phyloP scores from a whole-genome alignment of 257 asterid genomes.

The Plantago major region DNA sequence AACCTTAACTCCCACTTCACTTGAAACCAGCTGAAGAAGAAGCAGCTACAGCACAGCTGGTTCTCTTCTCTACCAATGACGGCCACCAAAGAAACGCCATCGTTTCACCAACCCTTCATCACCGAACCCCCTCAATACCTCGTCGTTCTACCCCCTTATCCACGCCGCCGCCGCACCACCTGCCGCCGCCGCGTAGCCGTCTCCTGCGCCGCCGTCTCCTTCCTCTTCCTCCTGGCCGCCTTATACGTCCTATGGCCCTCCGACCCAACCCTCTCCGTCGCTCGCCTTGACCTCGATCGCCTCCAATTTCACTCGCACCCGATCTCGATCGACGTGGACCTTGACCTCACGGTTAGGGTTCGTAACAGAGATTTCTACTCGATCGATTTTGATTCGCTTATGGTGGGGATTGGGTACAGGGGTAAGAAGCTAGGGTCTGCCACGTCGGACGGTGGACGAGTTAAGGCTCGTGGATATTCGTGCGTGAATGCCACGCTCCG shows the following conservation, averaged over 20 bases:
- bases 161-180: slow-evolving; percentile 17
- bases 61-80: background rate
- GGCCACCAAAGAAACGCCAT: background rate
- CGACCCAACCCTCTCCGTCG: slow-evolving; percentile 61
- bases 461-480: slow-evolving; percentile 52
- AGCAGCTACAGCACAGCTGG: no score
- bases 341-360: slow-evolving; percentile 55
- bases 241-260: slow-evolving; percentile 74
- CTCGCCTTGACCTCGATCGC: slow-evolving; percentile 56
- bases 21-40: no score
- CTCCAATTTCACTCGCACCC: slow-evolving; percentile 53
- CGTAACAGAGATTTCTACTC: slow-evolving; percentile 66
- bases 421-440: slow-evolving; percentile 71
- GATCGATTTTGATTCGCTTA: slow-evolving; percentile 43
- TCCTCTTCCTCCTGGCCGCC: slow-evolving; percentile 38
- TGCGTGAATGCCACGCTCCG: slow-evolving; percentile 72
- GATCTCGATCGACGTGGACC: slow-evolving; percentile 52
- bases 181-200: slow-evolving; percentile 41
- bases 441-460: slow-evolving; percentile 49
- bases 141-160: slow-evolving; percentile 4
- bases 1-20: no score
- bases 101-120: background rate
- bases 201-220: slow-evolving; percentile 36
- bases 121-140: background rate
- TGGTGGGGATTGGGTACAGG: slow-evolving; percentile 54